Percentiles rank a stretch among this genome's conserved stretches.
Conservation (phyloP, 371 early-diverging fungal species). For the Rhizopus delemar region DNA sequence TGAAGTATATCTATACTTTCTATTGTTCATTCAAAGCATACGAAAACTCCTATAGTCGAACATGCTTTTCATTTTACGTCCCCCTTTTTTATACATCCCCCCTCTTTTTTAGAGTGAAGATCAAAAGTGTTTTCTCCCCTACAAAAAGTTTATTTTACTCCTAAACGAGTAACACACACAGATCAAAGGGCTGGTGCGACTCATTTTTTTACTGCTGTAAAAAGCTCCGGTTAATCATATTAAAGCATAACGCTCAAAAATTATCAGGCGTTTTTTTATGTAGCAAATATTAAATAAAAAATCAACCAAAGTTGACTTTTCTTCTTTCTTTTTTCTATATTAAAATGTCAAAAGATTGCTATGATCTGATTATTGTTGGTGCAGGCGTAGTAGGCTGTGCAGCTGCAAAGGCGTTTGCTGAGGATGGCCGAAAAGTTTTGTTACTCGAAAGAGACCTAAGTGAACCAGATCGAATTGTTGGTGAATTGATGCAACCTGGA, state of each 20-base stretch:
- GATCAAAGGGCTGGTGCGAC: too few relatives aligned
- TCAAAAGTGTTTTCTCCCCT: too few relatives aligned
- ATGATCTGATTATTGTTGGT: slow-evolving; percentile 85
- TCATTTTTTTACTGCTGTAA: neutral
- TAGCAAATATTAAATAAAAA: too few relatives aligned
- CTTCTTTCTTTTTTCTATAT: neutral
- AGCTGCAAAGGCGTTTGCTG: slow-evolving; percentile 75
- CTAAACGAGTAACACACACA: too few relatives aligned
- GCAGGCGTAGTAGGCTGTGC: slow-evolving; percentile 91
- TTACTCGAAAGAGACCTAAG: slow-evolving; percentile 83
- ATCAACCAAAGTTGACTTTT: neutral
- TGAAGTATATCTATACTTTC: too few relatives aligned
- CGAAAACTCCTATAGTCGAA: too few relatives aligned
- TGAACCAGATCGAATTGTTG: slow-evolving; percentile 95
- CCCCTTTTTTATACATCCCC: too few relatives aligned
- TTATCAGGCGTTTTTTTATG: neutral
- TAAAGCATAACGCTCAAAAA: neutral
- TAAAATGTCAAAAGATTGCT: slow-evolving; percentile 21
- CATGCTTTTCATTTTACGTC: too few relatives aligned
- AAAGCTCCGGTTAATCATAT: neutral
- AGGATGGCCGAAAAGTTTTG: slow-evolving; percentile 70
- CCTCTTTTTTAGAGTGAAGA: too few relatives aligned
- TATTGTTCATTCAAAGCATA: too few relatives aligned
- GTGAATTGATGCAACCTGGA: slow-evolving; percentile 94
- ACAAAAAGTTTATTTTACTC: too few relatives aligned